Evolutionary conservation across 1,139 yeast species (phyloP).

Genomic region (Pichia sp.): DNA sequence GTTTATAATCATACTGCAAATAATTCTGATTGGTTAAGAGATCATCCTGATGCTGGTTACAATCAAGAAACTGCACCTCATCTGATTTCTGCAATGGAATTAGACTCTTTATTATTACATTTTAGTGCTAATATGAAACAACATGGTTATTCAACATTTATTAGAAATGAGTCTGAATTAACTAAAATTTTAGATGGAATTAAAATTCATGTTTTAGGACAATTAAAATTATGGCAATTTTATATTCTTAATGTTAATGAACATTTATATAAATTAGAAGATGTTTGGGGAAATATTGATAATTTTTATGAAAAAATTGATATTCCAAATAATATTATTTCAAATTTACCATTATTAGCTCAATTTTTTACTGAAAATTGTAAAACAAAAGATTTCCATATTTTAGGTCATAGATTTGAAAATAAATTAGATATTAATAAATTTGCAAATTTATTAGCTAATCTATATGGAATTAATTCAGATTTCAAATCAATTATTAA

Average conservation of each 20-base stretch:
- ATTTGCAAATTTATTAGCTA: constrained; percentile 43
- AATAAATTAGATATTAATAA: constrained; percentile 47
- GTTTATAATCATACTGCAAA: constrained; percentile 94
- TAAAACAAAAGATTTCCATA: constrained; percentile 35
- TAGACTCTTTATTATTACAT: constrained; percentile 61
- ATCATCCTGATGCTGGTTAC: constrained; percentile 89
- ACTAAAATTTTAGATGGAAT: constrained; percentile 58
- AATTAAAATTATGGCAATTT: constrained; percentile 77
- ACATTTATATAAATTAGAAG: constrained; percentile 32
- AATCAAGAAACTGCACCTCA: constrained; percentile 86
- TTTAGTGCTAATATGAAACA: constrained; percentile 50
- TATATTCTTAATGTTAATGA: constrained; percentile 59
- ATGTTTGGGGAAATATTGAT: constrained; percentile 25
- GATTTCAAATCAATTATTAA: constrained; percentile 31
- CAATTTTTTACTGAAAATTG: constrained; percentile 42
- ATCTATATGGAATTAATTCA: constrained; percentile 30
- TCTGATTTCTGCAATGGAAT: constrained; percentile 72
- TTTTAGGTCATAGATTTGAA: constrained; percentile 39
- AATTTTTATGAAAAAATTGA: constrained; percentile 3
- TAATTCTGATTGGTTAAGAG: constrained; percentile 77
- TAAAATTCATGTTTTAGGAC: constrained; percentile 56
- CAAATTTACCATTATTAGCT: constrained; percentile 39
- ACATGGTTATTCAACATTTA: constrained; percentile 54
- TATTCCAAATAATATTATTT: constrained; percentile 38
- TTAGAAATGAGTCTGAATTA: constrained; percentile 49